Conservation (phyloP, 108 stramenopile genomes). For the Chaetoceros muelleri region DNA sequence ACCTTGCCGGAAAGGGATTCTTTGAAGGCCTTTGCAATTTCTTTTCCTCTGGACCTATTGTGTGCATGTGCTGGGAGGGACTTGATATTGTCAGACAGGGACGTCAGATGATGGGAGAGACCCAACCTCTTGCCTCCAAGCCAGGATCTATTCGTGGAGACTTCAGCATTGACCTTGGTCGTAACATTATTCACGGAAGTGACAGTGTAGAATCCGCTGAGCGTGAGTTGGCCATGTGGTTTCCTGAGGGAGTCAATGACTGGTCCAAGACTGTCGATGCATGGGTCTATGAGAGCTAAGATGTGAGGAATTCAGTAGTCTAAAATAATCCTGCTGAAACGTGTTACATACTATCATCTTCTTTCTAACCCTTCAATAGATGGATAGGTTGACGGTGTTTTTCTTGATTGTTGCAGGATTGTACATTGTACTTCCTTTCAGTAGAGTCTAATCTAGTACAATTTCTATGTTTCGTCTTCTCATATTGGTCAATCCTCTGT, state of each 20-base stretch:
- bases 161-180: conserved; percentile 91
- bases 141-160: conserved; percentile 98
- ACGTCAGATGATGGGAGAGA: conserved; percentile 97
- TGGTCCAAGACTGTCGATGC: conserved; percentile 66
- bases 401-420: too few species aligned
- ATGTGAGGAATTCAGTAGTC: too few species aligned
- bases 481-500: too few species aligned
- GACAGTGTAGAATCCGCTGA: conserved; percentile 66
- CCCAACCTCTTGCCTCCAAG: conserved; percentile 90
- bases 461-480: too few species aligned
- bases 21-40: conserved; percentile 91
- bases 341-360: too few species aligned
- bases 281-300: conserved; percentile 49
- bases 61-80: conserved; percentile 90
- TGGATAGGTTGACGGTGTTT: too few species aligned
- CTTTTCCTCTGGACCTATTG: conserved; percentile 96
- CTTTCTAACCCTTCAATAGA: too few species aligned
- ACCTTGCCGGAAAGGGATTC: conserved; percentile 91
- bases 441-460: too few species aligned
- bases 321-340: too few species aligned
- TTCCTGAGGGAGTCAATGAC: conserved; percentile 79
- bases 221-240: conserved; percentile 83
- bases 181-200: conserved; percentile 76
- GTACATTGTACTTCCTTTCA: too few species aligned
- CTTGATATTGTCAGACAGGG: conserved; percentile 63